phyloP scores from a whole-genome alignment of 1,284 basidiomycete genomes.

The Takashimella koratensis region DNA sequence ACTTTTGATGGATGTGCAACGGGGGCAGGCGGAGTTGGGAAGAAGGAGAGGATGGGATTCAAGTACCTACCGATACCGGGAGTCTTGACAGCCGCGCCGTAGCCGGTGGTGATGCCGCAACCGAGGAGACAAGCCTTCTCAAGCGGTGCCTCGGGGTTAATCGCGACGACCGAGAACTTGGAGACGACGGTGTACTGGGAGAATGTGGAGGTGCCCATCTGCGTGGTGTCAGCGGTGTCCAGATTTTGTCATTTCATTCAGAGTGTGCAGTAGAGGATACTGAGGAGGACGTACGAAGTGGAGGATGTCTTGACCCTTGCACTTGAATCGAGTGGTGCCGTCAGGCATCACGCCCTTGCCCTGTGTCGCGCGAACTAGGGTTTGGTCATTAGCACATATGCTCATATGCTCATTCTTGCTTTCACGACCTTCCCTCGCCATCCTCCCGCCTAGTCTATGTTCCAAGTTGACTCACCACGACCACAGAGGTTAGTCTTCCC shows the following conservation, averaged over 20 bases:
- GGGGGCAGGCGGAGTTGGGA: too few species aligned
- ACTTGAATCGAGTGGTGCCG: conserved; percentile 82
- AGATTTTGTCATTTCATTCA: not conserved
- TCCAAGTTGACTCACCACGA: conserved; percentile 65
- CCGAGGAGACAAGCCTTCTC: conserved; percentile 93
- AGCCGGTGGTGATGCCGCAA: conserved; percentile 95
- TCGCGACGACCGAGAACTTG: conserved; percentile 91
- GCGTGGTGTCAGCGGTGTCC: not conserved
- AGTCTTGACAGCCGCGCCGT: conserved; percentile 54
- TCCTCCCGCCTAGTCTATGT: too few species aligned
- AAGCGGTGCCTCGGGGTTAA: conserved; percentile 79
- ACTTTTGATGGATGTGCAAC: not conserved
- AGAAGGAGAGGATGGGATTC: too few species aligned
- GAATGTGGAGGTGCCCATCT: conserved; percentile 99
- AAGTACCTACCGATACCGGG: conserved; percentile 49
- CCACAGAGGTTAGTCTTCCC: conserved; percentile 98
- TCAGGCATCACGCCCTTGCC: conserved; percentile 98
- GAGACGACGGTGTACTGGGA: conserved; percentile 99
- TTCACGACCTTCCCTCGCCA: too few species aligned
- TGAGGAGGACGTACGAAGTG: conserved; percentile 81
- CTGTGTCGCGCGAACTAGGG: conserved; percentile 79
- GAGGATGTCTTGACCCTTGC: conserved; percentile 79
- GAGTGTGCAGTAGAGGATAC: not conserved
- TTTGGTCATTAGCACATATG: not conserved
- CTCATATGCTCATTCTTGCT: too few species aligned